Percentiles rank a stretch among this genome's conserved stretches.
These are phyloP conservation scores for Cairneyella variabilis DNA, from an alignment of 495 filamentous ascomycete genomes.

Conservation along the genomic window DNA sequence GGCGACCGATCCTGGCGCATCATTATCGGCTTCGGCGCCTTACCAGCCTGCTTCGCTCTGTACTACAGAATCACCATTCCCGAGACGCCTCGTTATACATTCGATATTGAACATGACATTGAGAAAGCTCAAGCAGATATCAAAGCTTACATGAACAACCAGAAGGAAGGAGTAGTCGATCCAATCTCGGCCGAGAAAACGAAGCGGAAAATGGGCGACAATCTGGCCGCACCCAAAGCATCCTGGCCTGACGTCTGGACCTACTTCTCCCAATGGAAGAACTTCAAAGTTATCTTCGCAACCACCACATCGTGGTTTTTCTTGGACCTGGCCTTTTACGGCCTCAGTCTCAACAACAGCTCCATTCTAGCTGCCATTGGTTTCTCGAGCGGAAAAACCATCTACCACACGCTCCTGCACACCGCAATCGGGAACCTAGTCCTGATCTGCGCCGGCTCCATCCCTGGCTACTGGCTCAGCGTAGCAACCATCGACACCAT, in stretches of 20 bases:
- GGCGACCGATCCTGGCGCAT: conserved; percentile 83
- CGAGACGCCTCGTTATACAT: conserved; percentile 72
- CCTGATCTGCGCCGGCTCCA: conserved; percentile 67
- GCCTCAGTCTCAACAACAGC: conserved; percentile 72
- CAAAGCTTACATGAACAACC: conserved; percentile 56
- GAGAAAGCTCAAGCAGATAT: conserved; percentile 67
- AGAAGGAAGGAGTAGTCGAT: conserved; percentile 42
- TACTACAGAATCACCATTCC: conserved; percentile 90
- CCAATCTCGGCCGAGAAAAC: conserved; percentile 16
- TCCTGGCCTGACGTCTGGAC: conserved; percentile 58
- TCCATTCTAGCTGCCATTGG: conserved; percentile 67
- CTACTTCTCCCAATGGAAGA: conserved; percentile 67
- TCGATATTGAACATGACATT: conserved; percentile 72
- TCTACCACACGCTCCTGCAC: conserved; percentile 64
- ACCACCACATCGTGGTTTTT: conserved; percentile 83
- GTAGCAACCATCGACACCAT: conserved; percentile 66
- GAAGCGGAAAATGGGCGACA: conserved; percentile 29
- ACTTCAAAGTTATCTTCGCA: conserved; percentile 69
- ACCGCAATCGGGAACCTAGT: conserved; percentile 74
- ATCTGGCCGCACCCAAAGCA: conserved; percentile 55
- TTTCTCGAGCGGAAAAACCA: conserved; percentile 40
- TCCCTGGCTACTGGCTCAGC: conserved; percentile 78
- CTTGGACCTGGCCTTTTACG: conserved; percentile 51
- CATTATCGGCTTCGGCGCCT: conserved; percentile 72
- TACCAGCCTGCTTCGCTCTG: conserved; percentile 71